phyloP scores from a whole-genome alignment of 2,329 filamentous ascomycete species.

The Leptographium wingfieldii region DNA sequence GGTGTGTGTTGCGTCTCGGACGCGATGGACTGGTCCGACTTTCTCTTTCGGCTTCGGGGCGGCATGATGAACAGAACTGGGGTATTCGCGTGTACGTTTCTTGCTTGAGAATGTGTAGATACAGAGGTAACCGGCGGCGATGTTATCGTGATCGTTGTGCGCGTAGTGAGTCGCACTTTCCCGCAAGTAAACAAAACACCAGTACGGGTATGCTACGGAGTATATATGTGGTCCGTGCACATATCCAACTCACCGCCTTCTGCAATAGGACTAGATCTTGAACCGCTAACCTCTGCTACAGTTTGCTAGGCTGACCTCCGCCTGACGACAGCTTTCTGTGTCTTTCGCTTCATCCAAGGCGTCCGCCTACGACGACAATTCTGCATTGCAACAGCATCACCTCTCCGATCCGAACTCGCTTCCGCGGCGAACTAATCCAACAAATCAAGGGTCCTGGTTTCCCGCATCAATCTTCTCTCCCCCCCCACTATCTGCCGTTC shows the following conservation, averaged over 20 bases:
- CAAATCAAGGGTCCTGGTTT: neutral
- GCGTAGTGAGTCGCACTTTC: neutral
- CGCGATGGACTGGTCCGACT: slow-evolving; percentile 25
- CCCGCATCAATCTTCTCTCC: neutral
- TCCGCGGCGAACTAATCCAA: neutral
- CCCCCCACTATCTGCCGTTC: neutral
- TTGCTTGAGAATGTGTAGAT: neutral
- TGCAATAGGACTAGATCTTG: neutral
- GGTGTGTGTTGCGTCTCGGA: slow-evolving; percentile 16
- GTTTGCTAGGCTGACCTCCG: slow-evolving; percentile 10
- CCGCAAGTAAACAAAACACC: slow-evolving; percentile 10
- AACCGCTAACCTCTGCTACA: neutral
- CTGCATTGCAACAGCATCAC: neutral
- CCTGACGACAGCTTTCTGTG: slow-evolving; percentile 14
- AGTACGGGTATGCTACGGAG: neutral
- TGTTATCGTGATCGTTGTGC: neutral
- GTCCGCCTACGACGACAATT: neutral
- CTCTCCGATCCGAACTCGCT: neutral
- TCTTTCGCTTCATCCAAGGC: neutral
- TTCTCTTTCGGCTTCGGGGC: slow-evolving; percentile 33
- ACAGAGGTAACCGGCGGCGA: neutral
- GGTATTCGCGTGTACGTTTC: neutral
- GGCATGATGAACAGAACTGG: slow-evolving; percentile 25
- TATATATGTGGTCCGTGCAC: slow-evolving; percentile 9
- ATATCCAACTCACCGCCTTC: slow-evolving; percentile 7